phyloP scores from a whole-genome alignment of 2,329 filamentous ascomycete species.

The Waltergamsia citrina region DNA sequence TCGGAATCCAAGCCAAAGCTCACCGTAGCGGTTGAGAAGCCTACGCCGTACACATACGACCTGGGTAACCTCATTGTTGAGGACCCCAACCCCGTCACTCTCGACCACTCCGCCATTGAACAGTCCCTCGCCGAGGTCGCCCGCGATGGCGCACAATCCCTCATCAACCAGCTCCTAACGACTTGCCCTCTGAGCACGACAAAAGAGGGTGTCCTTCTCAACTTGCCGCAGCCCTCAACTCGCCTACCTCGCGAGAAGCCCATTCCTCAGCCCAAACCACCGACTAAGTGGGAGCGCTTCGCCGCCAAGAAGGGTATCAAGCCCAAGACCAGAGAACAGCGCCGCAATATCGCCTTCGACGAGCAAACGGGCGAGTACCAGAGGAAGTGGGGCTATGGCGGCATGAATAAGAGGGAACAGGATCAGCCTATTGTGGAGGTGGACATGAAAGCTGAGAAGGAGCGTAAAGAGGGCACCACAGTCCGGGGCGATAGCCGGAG shows the following conservation, averaged over 20 bases:
- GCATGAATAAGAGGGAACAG: slow-evolving; percentile 75
- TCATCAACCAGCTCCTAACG: slow-evolving; percentile 90
- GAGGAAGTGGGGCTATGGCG: slow-evolving; percentile 91
- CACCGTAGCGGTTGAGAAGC: slow-evolving; percentile 63
- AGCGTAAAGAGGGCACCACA: slow-evolving; percentile 51
- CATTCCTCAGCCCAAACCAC: slow-evolving; percentile 68
- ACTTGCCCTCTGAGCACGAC: slow-evolving; percentile 73
- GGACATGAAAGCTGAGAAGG: slow-evolving; percentile 62
- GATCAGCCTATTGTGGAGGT: slow-evolving; percentile 89
- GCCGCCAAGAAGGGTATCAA: slow-evolving; percentile 96
- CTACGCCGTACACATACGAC: slow-evolving; percentile 87
- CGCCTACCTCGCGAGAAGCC: slow-evolving; percentile 85
- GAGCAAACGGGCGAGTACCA: slow-evolving; percentile 81
- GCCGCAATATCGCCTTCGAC: slow-evolving; percentile 70
- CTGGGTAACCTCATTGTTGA: slow-evolving; percentile 78
- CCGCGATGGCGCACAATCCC: slow-evolving; percentile 80
- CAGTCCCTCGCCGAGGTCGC: slow-evolving; percentile 62
- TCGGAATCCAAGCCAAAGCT: slow-evolving; percentile 35
- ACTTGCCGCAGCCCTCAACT: slow-evolving; percentile 62
- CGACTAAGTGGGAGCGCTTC: slow-evolving; percentile 94
- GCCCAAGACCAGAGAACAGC: slow-evolving; percentile 71
- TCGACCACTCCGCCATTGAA: slow-evolving; percentile 48
- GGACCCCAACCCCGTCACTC: slow-evolving; percentile 74
- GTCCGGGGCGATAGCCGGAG: slow-evolving; percentile 53
- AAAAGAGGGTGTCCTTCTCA: slow-evolving; percentile 62